Base-by-base conservation (phyloP, 2,329 filamentous ascomycete genomes). In the Alternaria incomplexa region DNA sequence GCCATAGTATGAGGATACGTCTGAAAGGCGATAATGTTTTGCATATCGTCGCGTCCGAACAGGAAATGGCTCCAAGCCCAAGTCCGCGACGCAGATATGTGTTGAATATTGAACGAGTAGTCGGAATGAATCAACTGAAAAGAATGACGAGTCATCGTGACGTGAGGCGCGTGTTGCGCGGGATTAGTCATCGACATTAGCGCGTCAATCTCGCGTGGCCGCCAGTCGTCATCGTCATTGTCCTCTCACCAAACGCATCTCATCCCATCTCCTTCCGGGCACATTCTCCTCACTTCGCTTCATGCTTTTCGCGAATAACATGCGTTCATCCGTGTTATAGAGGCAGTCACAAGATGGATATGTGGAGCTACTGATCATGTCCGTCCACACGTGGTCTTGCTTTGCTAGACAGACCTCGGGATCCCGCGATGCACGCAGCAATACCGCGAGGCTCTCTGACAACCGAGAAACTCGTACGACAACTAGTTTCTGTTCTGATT, bases 121-220 rank as follows among this genome's bases (percentile, higher is more conserved):
- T n/a, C 32, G 15, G 8, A n/a, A 40, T 40, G 32, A 40, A 40
- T 40, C 32, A 5, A n/a, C 15, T 40, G 15, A 8, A 40, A 40
- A 40, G 32, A 40, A 40, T 40, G 8, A 51, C 7, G 17, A 8
- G 22, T 13, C 13, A 17, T n/a, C 3, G 32, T 51, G 17, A 51
- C 17, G 17, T 25, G 20, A 52, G 13, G 36, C 30, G 17, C 11
- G 3, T 32, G 20, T 40, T 23, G 46, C 23, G 11, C 11, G 12
- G 28, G 22, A n/a, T 47, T 48, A 58, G 46, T 36, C 28, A 47
- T 40, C n/a, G 20, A 28, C 1, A 23, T 30, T 47, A 47, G 59
- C 54, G 59, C 40, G 54, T 58, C 40, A 25, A 30, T 32, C 45
- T 53, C 47, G 54, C 46, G 47, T 58, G 26, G 46, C 36, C 13